phyloP scores from a whole-genome alignment of 106 monocot species.

The Dactylorhiza incarnata region DNA sequence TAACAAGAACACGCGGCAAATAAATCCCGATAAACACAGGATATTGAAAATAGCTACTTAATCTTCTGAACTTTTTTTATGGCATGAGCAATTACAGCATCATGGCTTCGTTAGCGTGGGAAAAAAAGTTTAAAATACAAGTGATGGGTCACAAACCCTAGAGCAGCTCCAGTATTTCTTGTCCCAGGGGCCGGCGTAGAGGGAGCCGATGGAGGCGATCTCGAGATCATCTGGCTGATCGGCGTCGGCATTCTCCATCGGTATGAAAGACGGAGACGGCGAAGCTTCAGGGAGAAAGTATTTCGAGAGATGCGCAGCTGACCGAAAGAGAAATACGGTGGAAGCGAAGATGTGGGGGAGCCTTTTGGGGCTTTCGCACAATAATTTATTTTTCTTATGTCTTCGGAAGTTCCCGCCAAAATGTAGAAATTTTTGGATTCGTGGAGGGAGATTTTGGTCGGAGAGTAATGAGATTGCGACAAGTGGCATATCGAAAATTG shows the following conservation, averaged over 20 bases:
- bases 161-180: constrained; percentile 98
- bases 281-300: neutral
- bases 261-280: neutral
- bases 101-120: neutral
- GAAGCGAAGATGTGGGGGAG: too few relatives aligned
- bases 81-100: neutral
- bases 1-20: neutral
- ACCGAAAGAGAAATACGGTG: too few relatives aligned
- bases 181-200: constrained; percentile 64
- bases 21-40: neutral
- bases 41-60: neutral
- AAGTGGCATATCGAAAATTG: too few relatives aligned
- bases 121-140: neutral
- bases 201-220: constrained; percentile 64
- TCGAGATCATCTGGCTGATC: constrained; percentile 43
- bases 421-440: too few relatives aligned
- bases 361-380: too few relatives aligned
- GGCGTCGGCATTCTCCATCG: constrained; percentile 13
- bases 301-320: neutral
- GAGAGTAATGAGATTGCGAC: too few relatives aligned
- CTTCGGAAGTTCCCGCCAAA: too few relatives aligned
- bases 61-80: neutral
- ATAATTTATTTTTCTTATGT: too few relatives aligned
- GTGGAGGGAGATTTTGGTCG: too few relatives aligned
- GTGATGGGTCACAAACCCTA: constrained; percentile 37